Evolutionary conservation across 208 protist species (phyloP), one percentile per base, ranked within the genome.

Genomic region (Acanthamoeba triangularis): DNA sequence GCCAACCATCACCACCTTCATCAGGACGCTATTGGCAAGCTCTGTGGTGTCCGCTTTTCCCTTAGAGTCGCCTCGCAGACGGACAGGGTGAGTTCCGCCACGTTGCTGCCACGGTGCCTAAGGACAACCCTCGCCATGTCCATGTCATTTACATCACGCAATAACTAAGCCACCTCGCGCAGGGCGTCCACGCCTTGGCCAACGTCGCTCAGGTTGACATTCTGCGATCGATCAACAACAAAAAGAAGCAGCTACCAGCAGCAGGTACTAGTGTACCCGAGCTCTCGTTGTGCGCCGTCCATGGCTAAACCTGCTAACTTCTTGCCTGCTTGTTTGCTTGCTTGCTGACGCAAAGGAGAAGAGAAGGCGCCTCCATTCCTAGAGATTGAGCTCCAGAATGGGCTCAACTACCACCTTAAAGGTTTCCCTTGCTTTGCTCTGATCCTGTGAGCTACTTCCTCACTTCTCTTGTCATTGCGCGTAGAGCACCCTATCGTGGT

Each of bases 401-500:
- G 78, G 25, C 35, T 85, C 0, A 85, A 85, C 47, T 56, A 61
- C 47, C 78, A 85, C 78, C 78, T 85, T 20, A 52, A n/a, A 56
- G 78, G 78, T 85, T 7, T 37, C 4, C 18, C 8, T 23, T 59
- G 78, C 44, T 4, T n/a, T 2, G 37, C 8, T 6, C 65, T 13
- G 65, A 37, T 1, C 65, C 65, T 2, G 63, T 72, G 23, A 18
- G n/a, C 65, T 30, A 0, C 61, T 2, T 33, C 3, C 25, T 33
- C 61, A 67, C 61, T 10, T 30, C 6, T 28, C 61, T 11, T 3
- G 61, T 25, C 23, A 23, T 4, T n/a, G 7, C 61, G 7, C 35
- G 16, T 28, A 92, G 85, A 92, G n/a, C 85, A 92, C 28, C 85
- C 85, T 1, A 72, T 92, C 18, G 52, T 74, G 59, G 61, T 92